Evolutionary conservation across 768 basidiomycete species (phyloP), one percentile per base, ranked within the genome.

Genomic region (Pholiota conissans): DNA sequence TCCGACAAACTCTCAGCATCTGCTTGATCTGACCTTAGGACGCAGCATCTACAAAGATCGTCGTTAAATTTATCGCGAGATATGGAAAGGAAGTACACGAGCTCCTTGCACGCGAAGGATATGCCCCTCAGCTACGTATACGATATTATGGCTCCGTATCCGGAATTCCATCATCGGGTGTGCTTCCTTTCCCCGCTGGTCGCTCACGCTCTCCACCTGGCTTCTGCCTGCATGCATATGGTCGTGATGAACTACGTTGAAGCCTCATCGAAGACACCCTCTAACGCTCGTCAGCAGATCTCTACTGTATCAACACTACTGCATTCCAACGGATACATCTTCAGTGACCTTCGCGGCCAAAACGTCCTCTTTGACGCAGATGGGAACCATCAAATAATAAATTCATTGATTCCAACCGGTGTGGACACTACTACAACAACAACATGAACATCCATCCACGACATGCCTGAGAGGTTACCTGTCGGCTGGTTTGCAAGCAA

Each of bases 181-280:
- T 46, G 29, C 11, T 22, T 30, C 28, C 49, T 20, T 26, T 27
- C 27, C 40, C 39, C 28, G 45, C 49, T 42, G 35, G 32, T 42
- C 3, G 18, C 5, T 13, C 57, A 27, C 32, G 62, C 59, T 53
- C 63, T 64, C 1, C 65, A 52, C 16, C 60, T 65, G 27, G 61
- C 61, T 11, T 28, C 45, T 1, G 53, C 42, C 26, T 16, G 26
- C 53, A 59, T 68, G 24, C 55, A 63, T 27, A 76, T 76, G 73
- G 70, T 76, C n/a, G 72, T 77, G 22, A 78, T 77, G 76, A 71
- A 77, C 14, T 69, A 69, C 50, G 54, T 76, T 51, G 24, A 73
- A 20, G 34, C 42, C 29, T 28, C n/a, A 10, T 29, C 55, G 26
- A 32, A 50, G 1, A 13, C 51, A 0, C 45, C 67, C 49, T 60